Percentiles rank a stretch among this genome's conserved stretches.
These are phyloP conservation scores for Naganishia randhawae DNA, from an alignment of 768 basidiomycete genomes.

Conservation along the genomic window DNA sequence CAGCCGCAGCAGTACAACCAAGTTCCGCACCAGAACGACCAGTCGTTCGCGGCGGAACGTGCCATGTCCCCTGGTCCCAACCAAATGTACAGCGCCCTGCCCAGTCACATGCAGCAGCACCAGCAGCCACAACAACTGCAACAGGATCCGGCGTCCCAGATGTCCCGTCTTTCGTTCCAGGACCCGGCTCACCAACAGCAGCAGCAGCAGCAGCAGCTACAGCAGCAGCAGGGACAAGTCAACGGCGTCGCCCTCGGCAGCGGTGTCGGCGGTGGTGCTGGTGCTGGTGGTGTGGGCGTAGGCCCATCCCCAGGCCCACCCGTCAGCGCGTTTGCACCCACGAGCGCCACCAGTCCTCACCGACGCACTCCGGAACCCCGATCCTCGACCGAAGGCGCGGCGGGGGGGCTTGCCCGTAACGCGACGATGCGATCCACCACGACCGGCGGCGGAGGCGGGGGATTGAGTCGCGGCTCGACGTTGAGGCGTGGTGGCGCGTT, in stretches of 20 bases:
- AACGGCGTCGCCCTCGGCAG: slow-evolving; percentile 4
- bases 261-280: background rate
- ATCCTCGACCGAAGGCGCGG: background rate
- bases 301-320: slow-evolving; percentile 29
- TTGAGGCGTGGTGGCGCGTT: slow-evolving; percentile 29
- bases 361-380: slow-evolving; percentile 4
- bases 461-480: slow-evolving; percentile 26
- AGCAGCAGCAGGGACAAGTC: slow-evolving; percentile 3
- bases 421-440: slow-evolving; percentile 21
- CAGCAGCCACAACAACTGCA: background rate
- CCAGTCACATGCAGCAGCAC: background rate
- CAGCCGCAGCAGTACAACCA: slow-evolving; percentile 4
- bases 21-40: slow-evolving; percentile 11
- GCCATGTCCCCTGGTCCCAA: slow-evolving; percentile 30
- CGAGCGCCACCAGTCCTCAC: slow-evolving; percentile 1
- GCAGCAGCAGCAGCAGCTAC: slow-evolving; percentile 1
- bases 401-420: slow-evolving; percentile 15
- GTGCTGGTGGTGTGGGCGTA: too few species aligned
- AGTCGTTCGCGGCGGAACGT: slow-evolving; percentile 26
- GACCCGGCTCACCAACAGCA: slow-evolving; percentile 11
- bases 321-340: slow-evolving; percentile 20
- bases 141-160: slow-evolving; percentile 3
- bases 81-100: background rate
- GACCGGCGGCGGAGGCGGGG: too few species aligned
- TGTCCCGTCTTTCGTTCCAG: slow-evolving; percentile 15